These are phyloP conservation scores for Citrus sp. DNA, from an alignment of 345 rosid genomes.

Conservation along the genomic window DNA sequence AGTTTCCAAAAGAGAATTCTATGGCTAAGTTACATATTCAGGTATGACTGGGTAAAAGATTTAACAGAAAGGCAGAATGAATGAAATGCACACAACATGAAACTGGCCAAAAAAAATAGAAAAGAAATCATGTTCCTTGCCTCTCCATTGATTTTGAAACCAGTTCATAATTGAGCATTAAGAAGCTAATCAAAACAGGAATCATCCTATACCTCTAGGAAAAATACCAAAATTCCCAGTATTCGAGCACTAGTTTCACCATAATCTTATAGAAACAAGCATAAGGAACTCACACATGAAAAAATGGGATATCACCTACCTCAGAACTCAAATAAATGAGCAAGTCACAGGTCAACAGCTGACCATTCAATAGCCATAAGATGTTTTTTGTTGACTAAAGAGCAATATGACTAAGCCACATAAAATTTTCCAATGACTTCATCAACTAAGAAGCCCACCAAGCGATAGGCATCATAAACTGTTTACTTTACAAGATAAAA, in stretches of 20 bases:
- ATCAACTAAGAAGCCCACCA: not conserved
- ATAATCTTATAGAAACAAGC: not conserved
- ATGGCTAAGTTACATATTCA: not conserved
- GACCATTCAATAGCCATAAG: slow-evolving; percentile 5
- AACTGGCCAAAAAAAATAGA: not conserved
- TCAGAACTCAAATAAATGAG: not conserved
- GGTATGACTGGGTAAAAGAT: not conserved
- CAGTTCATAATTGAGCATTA: not conserved
- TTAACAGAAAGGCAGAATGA: not conserved
- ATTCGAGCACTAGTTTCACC: not conserved
- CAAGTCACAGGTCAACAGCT: slow-evolving; percentile 4
- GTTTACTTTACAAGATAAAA: not conserved
- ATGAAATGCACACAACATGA: not conserved
- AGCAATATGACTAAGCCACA: not conserved
- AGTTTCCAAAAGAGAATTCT: not conserved
- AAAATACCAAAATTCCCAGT: not conserved
- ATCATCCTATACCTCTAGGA: not conserved
- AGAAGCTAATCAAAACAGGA: not conserved
- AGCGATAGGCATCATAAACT: not conserved
- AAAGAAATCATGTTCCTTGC: not conserved
- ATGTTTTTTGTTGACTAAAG: slow-evolving; percentile 5
- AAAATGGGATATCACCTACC: not conserved
- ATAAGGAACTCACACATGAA: not conserved
- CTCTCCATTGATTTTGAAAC: not conserved
- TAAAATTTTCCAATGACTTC: slow-evolving; percentile 2